Base-by-base conservation (phyloP, 2,329 filamentous ascomycete genomes). In the Neophaeococcomyces mojaviensis region DNA sequence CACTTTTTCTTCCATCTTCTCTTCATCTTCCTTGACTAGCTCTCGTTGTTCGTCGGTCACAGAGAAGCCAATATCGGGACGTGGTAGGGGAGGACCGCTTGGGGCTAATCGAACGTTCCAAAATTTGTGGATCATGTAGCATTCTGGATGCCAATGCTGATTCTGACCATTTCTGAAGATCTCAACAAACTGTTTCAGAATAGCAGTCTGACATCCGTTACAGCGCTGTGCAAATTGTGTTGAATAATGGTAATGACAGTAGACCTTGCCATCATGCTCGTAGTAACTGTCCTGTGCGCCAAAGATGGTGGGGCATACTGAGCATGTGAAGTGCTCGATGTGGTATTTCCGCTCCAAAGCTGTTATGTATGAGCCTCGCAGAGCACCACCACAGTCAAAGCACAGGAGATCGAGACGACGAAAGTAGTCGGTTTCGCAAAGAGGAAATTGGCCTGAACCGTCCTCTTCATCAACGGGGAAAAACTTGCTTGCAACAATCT, bases 41-140 rank as follows among this genome's bases (percentile, higher is more conserved):
- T 87, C 82, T 43, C 88, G 83, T 52, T 83, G 78, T 51, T 83
- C 79, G 38, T 81, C 75, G 31, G 76, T 79, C 10, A 81, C 81
- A 54, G 81, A 73, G 33, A 68, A 67, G 42, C 77, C 73, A 9
- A 66, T 56, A 43, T 68, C 62, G 3, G 65, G 62, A 15, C 58
- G 66, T 47, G 73, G 68, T 30, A 71, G 61, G 9, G 67, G 62
- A 47, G 81, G 73, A 33, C 76, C 74, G 9, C 77, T 73, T 20
- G 81, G 76, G 9, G 81, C 80, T 31, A 98, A 73, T 42, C 92
- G 82, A 49, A 98, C 92, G 62, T 97, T 98, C 92, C 92, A 98
- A 67, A 97, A 98, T 61, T 98, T 98, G 70, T 98, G 92, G 52
- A 98, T 98, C 92, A 98, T 98, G 68, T 98, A 98, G 67, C 92